A percentile compares a stretch with the other conserved stretches of the same genome.
Conservation (phyloP, 257 asterid genomes). For the Solanum peruvianum region DNA sequence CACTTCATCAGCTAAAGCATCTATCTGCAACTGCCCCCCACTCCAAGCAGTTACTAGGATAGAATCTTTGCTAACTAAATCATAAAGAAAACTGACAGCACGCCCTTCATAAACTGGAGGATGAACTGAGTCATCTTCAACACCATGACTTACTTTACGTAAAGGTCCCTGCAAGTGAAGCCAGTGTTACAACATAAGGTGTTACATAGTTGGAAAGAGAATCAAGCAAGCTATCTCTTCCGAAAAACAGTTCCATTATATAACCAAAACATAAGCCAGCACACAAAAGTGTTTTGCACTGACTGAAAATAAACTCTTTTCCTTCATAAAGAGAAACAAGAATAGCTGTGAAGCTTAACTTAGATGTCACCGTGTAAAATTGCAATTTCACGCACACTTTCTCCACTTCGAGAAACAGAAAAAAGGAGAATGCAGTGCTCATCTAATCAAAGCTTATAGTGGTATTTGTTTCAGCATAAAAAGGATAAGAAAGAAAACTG, state of each 20-base stretch:
- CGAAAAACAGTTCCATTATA: neutral
- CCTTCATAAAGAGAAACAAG: neutral
- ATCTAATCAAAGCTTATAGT: neutral
- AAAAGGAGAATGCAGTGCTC: neutral
- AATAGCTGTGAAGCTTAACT: neutral
- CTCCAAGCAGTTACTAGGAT: constrained; percentile 75
- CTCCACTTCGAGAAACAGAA: neutral
- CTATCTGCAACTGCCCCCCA: constrained; percentile 70
- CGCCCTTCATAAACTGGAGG: constrained; percentile 51
- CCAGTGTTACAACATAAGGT: neutral
- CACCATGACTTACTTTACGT: constrained; percentile 27
- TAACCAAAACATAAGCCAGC: neutral
- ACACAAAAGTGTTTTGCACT: neutral
- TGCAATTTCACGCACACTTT: neutral
- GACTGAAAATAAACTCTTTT: neutral
- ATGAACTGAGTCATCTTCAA: constrained; percentile 21
- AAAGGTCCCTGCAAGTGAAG: constrained; percentile 64
- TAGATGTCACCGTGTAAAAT: neutral
- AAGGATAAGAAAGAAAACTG: neutral
- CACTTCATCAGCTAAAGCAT: constrained; percentile 88
- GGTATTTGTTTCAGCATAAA: neutral
- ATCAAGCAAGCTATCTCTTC: neutral
- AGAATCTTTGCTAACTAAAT: constrained; percentile 65
- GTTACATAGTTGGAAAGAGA: neutral
- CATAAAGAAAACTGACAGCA: constrained; percentile 73